Percentiles rank a stretch among this genome's conserved stretches.
Conservation (phyloP, 225 moss, liverwort and hornwort species). For the Straminergon stramineum region DNA sequence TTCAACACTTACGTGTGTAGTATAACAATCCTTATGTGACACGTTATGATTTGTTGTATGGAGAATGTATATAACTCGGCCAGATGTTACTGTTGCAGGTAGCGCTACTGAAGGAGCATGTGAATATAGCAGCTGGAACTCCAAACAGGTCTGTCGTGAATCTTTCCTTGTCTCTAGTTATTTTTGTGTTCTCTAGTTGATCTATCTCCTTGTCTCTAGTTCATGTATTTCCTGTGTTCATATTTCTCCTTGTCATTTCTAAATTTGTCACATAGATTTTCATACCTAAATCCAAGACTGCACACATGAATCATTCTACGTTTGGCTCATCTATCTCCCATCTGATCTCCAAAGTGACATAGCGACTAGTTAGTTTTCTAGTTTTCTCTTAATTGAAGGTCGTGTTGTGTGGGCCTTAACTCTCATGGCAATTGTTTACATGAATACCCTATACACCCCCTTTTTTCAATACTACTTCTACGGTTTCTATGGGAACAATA, state of each 20-base stretch:
- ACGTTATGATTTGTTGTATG: not conserved
- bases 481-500: not conserved
- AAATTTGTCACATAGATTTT: not conserved
- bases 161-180: not conserved
- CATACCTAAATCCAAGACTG: not conserved
- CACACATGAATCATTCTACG: not conserved
- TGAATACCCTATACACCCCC: not conserved
- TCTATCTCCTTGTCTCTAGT: not conserved
- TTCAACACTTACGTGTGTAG: not conserved
- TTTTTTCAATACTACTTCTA: not conserved
- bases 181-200: too few species aligned
- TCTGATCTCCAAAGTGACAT: not conserved
- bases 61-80: not conserved
- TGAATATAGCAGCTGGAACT: conserved; percentile 76
- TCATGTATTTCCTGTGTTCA: not conserved
- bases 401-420: not conserved
- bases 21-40: not conserved
- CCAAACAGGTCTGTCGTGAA: conserved; percentile 51
- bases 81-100: conserved; percentile 27
- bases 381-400: not conserved
- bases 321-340: not conserved
- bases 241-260: not conserved
- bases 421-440: not conserved
- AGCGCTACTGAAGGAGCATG: conserved; percentile 37
- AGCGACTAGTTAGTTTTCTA: not conserved